Evolutionary conservation across 192 early-diverging fungal genomes (phyloP).

Genomic region (Irineochytrium annulatum): DNA sequence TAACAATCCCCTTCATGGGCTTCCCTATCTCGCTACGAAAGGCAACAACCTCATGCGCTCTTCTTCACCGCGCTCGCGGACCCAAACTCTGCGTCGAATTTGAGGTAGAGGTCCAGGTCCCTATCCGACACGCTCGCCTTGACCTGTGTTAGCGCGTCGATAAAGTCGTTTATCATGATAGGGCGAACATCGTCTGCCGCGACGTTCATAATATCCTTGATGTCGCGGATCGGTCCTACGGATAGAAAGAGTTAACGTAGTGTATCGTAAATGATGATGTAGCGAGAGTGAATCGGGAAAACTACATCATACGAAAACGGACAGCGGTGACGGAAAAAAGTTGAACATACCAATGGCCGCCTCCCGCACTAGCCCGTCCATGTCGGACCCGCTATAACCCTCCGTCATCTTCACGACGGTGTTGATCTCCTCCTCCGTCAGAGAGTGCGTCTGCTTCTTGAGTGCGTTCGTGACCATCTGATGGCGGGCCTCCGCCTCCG

Average conservation of each 20-base stretch:
- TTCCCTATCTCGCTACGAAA: too few species aligned
- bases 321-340: background rate
- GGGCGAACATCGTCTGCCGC: constrained; percentile 67
- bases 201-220: constrained; percentile 52
- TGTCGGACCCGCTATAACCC: constrained; percentile 85
- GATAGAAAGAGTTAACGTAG: background rate
- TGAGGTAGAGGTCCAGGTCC: constrained; percentile 69
- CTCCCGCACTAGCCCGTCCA: constrained; percentile 77
- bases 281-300: background rate
- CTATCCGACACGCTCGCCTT: constrained; percentile 78
- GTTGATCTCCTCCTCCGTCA: constrained; percentile 58
- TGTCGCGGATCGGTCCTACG: constrained; percentile 68
- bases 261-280: too few species aligned
- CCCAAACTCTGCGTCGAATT: constrained; percentile 75
- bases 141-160: constrained; percentile 75
- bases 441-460: constrained; percentile 46
- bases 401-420: constrained; percentile 62
- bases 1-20: too few species aligned
- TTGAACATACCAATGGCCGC: constrained; percentile 42
- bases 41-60: too few species aligned
- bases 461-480: constrained; percentile 65
- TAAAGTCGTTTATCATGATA: constrained; percentile 70
- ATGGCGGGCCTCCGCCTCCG: constrained; percentile 64
- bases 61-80: too few species aligned
- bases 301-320: background rate